Evolutionary conservation across 2,329 filamentous ascomycete genomes (phyloP).

Genomic region (Dactylonectria estremocensis): DNA sequence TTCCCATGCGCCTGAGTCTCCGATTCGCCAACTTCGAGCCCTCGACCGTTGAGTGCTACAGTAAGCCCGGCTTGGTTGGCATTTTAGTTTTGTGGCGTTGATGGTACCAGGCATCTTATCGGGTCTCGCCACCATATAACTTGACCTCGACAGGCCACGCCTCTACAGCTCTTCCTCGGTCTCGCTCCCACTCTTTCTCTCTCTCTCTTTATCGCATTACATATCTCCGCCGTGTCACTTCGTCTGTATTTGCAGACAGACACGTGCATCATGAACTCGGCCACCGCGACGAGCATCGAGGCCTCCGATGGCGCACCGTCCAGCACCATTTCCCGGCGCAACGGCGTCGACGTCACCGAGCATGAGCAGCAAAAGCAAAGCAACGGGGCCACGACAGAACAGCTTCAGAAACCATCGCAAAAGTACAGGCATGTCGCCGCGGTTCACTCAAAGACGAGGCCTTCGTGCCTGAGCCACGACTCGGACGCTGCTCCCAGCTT

Average conservation of each 20-base stretch:
- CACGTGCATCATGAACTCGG: slow-evolving; percentile 57
- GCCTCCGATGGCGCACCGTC: slow-evolving; percentile 46
- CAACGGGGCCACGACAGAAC: slow-evolving; percentile 44
- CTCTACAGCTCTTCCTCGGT: background rate
- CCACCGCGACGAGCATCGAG: slow-evolving; percentile 56
- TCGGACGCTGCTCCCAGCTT: slow-evolving; percentile 84
- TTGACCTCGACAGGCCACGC: slow-evolving; percentile 21
- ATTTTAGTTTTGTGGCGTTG: slow-evolving; percentile 17
- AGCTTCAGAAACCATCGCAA: slow-evolving; percentile 41
- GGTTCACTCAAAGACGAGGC: slow-evolving; percentile 79
- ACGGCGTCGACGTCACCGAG: slow-evolving; percentile 47
- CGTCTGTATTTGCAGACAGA: slow-evolving; percentile 37
- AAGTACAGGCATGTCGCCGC: slow-evolving; percentile 96
- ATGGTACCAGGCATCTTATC: slow-evolving; percentile 29
- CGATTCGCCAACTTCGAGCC: slow-evolving; percentile 18
- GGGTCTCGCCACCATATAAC: slow-evolving; percentile 32
- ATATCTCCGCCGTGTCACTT: slow-evolving; percentile 5
- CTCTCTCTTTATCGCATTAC: slow-evolving; percentile 10
- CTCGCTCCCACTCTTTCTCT: slow-evolving; percentile 8
- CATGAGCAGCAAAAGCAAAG: slow-evolving; percentile 40
- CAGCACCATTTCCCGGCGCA: slow-evolving; percentile 46
- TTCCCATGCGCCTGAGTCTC: slow-evolving; percentile 28
- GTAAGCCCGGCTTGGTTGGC: slow-evolving; percentile 14
- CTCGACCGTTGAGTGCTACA: slow-evolving; percentile 27
- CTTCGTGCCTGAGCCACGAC: slow-evolving; percentile 91